Evolutionary conservation across 2,329 filamentous ascomycete genomes (phyloP), one percentile per base, ranked within the genome.

Genomic region (Fusarium solani-melongenae): DNA sequence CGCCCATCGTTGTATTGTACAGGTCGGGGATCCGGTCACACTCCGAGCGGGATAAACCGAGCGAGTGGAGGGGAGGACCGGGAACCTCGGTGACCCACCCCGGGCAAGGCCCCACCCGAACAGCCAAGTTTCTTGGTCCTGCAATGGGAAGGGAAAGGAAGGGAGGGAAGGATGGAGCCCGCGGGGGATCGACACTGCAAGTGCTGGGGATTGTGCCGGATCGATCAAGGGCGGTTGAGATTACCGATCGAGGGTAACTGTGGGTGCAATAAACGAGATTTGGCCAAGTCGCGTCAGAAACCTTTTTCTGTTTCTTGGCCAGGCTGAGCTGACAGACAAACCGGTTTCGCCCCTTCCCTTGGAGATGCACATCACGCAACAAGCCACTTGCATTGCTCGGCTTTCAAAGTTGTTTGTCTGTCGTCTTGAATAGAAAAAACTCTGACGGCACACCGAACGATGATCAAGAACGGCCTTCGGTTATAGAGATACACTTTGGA

Each of bases 151-250:
- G 22, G 44, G 24, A 27, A 29, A 14, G 24, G 24, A 69, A 66
- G 61, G 66, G n/a, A 41, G 20, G 22, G 22, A 70, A 61, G 64
- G 67, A 33, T 69, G 46, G 39, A 55, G 58, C 56, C 15, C 31
- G 62, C 65, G 71, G 69, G 72, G 72, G 72, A 74, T 74, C 72
- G 72, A 70, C 72, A 70, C 55, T 74, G 71, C 71, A 74, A 69
- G 59, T 66, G 53, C 53, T 62, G 68, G 72, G 60, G 61, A 34
- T 31, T 39, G 46, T 46, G 24, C 46, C 20, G 51, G 14, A 60
- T 66, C 58, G 38, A 62, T 58, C 36, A 17, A 36, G 53, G 31
- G 36, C 36, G 58, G 62, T 63, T n/a, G 33, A 63, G 46, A 62
- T 62, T 34, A 29, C 59, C 38, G 61, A 49, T 60, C 24, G 49